Percentiles rank a stretch among this genome's conserved stretches.
These are phyloP conservation scores for Tolypocladium endophyticum DNA, from an alignment of 2,329 filamentous ascomycete species.

Conservation along the genomic window DNA sequence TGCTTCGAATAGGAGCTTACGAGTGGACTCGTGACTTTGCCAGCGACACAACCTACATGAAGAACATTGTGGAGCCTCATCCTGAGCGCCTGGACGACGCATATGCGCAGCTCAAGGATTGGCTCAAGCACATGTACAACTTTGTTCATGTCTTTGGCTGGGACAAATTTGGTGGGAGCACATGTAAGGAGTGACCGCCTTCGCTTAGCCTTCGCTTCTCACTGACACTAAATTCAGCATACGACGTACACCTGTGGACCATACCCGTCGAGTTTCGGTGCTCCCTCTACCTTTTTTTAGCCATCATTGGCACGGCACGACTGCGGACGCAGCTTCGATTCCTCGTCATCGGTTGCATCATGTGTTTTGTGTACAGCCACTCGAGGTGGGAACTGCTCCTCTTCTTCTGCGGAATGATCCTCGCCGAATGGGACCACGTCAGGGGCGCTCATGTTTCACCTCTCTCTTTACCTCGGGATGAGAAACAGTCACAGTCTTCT, in stretches of 20 bases:
- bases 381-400: slow-evolving; percentile 45
- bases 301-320: slow-evolving; percentile 37
- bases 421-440: slow-evolving; percentile 45
- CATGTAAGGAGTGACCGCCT: slow-evolving; percentile 18
- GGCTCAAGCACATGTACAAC: slow-evolving; percentile 35
- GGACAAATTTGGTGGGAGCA: slow-evolving; percentile 35
- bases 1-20: slow-evolving; percentile 35
- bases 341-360: slow-evolving; percentile 27
- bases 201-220: background rate
- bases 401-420: slow-evolving; percentile 41
- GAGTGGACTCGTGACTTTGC: slow-evolving; percentile 38
- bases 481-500: slow-evolving; percentile 4
- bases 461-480: slow-evolving; percentile 13
- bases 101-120: slow-evolving; percentile 32
- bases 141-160: slow-evolving; percentile 42
- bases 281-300: slow-evolving; percentile 46
- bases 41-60: slow-evolving; percentile 29
- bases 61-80: slow-evolving; percentile 39
- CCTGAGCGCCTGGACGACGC: slow-evolving; percentile 25
- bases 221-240: slow-evolving; percentile 20
- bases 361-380: slow-evolving; percentile 33
- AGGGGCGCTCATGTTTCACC: slow-evolving; percentile 31
- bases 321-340: slow-evolving; percentile 31
- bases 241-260: slow-evolving; percentile 52
- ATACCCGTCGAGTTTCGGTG: slow-evolving; percentile 51